Percentiles rank a stretch among this genome's conserved stretches.
These are phyloP conservation scores for Cicer yamashitae DNA, from an alignment of 306 rosid genomes.

Conservation along the genomic window DNA sequence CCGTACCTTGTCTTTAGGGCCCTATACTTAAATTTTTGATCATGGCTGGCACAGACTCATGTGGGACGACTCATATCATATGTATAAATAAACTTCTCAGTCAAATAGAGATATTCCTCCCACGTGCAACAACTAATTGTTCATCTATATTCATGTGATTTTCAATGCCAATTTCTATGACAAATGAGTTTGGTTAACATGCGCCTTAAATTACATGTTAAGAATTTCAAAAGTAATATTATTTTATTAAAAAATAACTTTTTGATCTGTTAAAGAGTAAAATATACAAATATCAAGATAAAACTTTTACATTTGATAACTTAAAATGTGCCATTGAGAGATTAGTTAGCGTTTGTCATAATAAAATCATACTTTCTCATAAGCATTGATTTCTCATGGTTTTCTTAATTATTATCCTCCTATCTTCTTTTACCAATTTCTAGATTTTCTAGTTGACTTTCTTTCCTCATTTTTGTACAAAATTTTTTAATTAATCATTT, in stretches of 20 bases:
- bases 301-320: too few species aligned
- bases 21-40: conserved; percentile 40
- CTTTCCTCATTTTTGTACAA: not conserved
- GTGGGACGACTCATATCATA: conserved; percentile 29
- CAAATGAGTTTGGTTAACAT: not conserved
- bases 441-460: conserved; percentile 42
- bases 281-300: too few species aligned
- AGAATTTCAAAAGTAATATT: too few species aligned
- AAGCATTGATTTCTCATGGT: conserved; percentile 28
- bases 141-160: conserved; percentile 55
- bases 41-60: conserved; percentile 53
- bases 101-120: conserved; percentile 51
- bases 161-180: conserved; percentile 48
- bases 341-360: too few species aligned
- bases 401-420: conserved; percentile 28
- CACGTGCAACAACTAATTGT: conserved; percentile 55
- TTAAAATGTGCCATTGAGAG: too few species aligned
- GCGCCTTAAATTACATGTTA: too few species aligned
- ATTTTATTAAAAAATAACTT: too few species aligned
- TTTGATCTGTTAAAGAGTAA: too few species aligned
- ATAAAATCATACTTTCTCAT: conserved; percentile 40
- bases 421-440: conserved; percentile 41
- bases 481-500: too few species aligned
- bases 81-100: not conserved
- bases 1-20: conserved; percentile 47